These are phyloP conservation scores for Wickerhamomyces strasburgensis DNA, from an alignment of 805 yeast species.

Conservation along the genomic window DNA sequence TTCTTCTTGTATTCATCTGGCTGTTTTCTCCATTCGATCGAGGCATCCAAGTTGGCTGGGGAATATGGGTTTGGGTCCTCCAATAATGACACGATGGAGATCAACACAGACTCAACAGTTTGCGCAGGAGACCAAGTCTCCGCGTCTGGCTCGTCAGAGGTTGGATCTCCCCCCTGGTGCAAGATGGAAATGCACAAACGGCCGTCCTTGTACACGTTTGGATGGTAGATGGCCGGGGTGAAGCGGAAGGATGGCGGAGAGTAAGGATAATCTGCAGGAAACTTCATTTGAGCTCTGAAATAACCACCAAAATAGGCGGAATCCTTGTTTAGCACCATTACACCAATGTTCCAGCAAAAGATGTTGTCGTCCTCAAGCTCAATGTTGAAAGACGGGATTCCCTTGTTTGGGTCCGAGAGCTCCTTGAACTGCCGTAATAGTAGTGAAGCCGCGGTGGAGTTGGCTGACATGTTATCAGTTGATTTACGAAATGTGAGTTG, in stretches of 20 bases:
- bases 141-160: slow-evolving; percentile 85
- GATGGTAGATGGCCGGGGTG: slow-evolving; percentile 91
- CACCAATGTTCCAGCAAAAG: slow-evolving; percentile 77
- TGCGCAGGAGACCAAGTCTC: slow-evolving; percentile 96
- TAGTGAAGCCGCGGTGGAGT: slow-evolving; percentile 63
- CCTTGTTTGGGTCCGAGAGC: slow-evolving; percentile 87
- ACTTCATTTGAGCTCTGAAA: slow-evolving; percentile 89
- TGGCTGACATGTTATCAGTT: slow-evolving; percentile 12
- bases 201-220: slow-evolving; percentile 93
- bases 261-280: slow-evolving; percentile 88
- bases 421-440: slow-evolving; percentile 91
- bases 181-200: slow-evolving; percentile 87
- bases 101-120: slow-evolving; percentile 84
- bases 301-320: slow-evolving; percentile 93
- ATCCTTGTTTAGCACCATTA: slow-evolving; percentile 85
- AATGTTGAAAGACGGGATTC: slow-evolving; percentile 66
- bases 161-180: slow-evolving; percentile 87
- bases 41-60: slow-evolving; percentile 96
- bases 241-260: slow-evolving; percentile 90
- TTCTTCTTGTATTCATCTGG: slow-evolving; percentile 69
- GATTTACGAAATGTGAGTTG: not conserved
- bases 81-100: slow-evolving; percentile 82
- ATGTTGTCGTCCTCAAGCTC: slow-evolving; percentile 60
- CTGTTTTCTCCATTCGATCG: slow-evolving; percentile 82
- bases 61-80: slow-evolving; percentile 92